Percentiles rank a stretch among this genome's conserved stretches.
These are phyloP conservation scores for Codiaeum variegatum DNA, from an alignment of 441 rosid species.

Conservation along the genomic window DNA sequence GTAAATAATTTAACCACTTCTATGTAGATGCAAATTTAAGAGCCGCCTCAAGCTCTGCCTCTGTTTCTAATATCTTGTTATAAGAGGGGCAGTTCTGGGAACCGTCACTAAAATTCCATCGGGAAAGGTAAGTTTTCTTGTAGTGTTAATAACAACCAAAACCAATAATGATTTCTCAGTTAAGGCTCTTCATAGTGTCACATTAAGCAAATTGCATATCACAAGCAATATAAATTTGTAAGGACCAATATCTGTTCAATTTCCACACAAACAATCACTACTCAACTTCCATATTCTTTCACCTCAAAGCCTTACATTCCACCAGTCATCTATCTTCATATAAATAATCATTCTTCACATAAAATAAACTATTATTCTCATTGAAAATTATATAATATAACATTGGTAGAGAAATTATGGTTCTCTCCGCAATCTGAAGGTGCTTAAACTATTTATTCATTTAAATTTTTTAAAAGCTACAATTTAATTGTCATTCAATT, in stretches of 20 bases:
- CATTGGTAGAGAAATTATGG: slow-evolving; percentile 87
- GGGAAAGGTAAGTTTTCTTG: too few species aligned
- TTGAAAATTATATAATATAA: too few species aligned
- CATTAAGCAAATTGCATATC: not conserved
- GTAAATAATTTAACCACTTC: too few species aligned
- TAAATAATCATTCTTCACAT: not conserved
- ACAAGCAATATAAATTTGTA: not conserved
- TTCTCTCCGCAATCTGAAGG: slow-evolving; percentile 81
- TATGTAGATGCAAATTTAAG: too few species aligned
- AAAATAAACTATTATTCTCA: too few species aligned
- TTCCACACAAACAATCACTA: not conserved
- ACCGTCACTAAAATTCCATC: too few species aligned
- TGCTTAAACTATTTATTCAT: slow-evolving; percentile 13
- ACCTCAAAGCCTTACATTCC: not conserved
- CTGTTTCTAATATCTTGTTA: too few species aligned
- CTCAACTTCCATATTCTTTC: not conserved
- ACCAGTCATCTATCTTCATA: not conserved
- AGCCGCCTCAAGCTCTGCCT: too few species aligned
- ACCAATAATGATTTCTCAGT: too few species aligned
- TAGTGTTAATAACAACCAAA: not conserved
- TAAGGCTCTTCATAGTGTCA: too few species aligned
- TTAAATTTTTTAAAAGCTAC: not conserved
- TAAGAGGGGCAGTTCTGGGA: too few species aligned
- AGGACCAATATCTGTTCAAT: not conserved
- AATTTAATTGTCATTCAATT: slow-evolving; percentile 5